Evolutionary conservation across 23 red algal species (phyloP).

Genomic region (Porphyridium purpureum): DNA sequence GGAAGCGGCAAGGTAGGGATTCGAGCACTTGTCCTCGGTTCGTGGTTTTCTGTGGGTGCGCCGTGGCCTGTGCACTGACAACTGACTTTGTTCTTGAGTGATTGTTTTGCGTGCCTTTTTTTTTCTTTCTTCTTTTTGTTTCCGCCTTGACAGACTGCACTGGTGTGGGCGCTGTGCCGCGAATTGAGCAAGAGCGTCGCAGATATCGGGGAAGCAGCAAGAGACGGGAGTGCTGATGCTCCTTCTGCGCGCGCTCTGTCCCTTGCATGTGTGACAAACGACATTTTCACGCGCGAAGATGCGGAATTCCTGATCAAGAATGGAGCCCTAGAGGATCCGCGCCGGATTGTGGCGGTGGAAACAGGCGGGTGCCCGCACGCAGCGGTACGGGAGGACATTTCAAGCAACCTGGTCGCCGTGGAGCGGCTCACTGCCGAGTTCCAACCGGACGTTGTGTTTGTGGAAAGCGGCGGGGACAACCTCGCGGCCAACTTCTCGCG

Average conservation of each 20-base stretch:
- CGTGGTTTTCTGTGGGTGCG: no score
- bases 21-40: no score
- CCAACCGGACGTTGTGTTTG: constrained; percentile 1
- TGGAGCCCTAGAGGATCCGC: constrained; percentile 6
- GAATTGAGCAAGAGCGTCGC: no score
- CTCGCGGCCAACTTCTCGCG: constrained; percentile 1
- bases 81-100: no score
- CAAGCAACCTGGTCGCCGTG: neutral
- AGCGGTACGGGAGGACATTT: constrained; percentile 6
- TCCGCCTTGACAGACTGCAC: no score
- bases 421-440: neutral
- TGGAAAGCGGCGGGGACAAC: constrained; percentile 5
- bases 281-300: constrained; percentile 7
- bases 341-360: constrained; percentile 1
- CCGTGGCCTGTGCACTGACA: no score
- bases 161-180: no score
- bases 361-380: constrained; percentile 5
- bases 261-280: constrained; percentile 5
- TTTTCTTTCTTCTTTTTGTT: no score
- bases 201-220: no score
- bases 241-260: no score
- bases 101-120: no score
- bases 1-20: neutral
- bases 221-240: no score
- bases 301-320: constrained; percentile 4